Evolutionary conservation across 176 grass and related monocot species (phyloP).

Genomic region (Elaeis guineensis): DNA sequence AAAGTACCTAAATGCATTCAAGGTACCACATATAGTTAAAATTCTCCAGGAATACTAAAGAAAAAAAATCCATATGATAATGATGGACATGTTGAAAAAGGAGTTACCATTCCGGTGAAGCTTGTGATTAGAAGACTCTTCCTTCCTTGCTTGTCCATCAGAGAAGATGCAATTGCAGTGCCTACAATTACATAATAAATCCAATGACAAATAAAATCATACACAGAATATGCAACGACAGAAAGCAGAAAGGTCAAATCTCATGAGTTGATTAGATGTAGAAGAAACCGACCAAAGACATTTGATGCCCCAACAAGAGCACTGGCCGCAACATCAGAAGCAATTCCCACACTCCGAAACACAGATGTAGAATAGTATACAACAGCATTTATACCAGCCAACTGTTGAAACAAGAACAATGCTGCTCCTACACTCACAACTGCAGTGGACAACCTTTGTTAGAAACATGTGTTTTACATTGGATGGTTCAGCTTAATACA

Average conservation of each 20-base stretch:
- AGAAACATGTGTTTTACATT: neutral
- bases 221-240: no score
- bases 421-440: slow-evolving; percentile 92
- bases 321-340: slow-evolving; percentile 98
- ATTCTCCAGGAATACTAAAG: no score
- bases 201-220: slow-evolving; percentile 17
- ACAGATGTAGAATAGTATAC: slow-evolving; percentile 98
- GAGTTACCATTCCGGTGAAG: slow-evolving; percentile 90
- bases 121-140: slow-evolving; percentile 96
- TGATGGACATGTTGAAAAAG: neutral
- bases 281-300: slow-evolving; percentile 70
- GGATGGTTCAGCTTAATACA: no score
- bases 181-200: slow-evolving; percentile 35
- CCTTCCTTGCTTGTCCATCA: slow-evolving; percentile 97
- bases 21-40: neutral
- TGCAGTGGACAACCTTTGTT: slow-evolving; percentile 28
- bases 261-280: neutral
- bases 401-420: slow-evolving; percentile 91
- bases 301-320: slow-evolving; percentile 97
- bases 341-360: slow-evolving; percentile 88
- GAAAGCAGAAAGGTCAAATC: no score
- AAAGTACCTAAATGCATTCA: neutral
- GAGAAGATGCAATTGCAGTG: slow-evolving; percentile 83
- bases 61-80: no score
- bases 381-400: slow-evolving; percentile 98